phyloP scores from a whole-genome alignment of 805 yeast genomes.

The Ogataea zsoltii region DNA sequence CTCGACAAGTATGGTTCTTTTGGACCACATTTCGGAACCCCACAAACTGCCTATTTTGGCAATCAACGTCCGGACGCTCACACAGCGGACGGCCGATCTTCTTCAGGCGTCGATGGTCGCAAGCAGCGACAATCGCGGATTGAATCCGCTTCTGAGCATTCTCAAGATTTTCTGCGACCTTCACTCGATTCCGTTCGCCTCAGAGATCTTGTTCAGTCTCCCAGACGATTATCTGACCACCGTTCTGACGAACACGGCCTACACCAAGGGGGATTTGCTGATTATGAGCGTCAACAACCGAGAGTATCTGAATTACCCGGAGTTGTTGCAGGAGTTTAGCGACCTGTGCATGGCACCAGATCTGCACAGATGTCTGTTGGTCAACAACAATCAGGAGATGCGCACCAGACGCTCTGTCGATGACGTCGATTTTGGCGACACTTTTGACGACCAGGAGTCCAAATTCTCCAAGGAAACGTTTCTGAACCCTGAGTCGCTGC shows the following conservation, averaged over 20 bases:
- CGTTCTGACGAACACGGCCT: conserved; percentile 21
- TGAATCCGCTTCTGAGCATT: conserved; percentile 38
- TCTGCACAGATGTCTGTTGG: conserved; percentile 24
- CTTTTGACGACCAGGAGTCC: conserved; percentile 2
- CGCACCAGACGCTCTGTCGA: neutral
- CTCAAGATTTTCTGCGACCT: conserved; percentile 34
- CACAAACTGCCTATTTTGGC: conserved; percentile 43
- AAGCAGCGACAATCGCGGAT: conserved; percentile 30
- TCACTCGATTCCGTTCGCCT: conserved; percentile 31
- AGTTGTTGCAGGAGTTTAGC: conserved; percentile 12
- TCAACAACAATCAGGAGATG: conserved; percentile 29
- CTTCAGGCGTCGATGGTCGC: conserved; percentile 57
- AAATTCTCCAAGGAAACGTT: conserved; percentile 8
- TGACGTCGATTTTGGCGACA: neutral
- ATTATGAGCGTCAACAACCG: conserved; percentile 25
- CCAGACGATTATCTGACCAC: conserved; percentile 29
- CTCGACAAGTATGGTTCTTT: conserved; percentile 30
- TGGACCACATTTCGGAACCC: conserved; percentile 30
- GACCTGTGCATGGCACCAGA: conserved; percentile 9
- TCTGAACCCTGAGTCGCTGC: conserved; percentile 9
- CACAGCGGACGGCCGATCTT: conserved; percentile 69
- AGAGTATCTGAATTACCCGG: conserved; percentile 19
- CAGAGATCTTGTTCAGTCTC: conserved; percentile 32
- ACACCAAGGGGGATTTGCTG: conserved; percentile 23
- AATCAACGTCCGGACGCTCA: conserved; percentile 55